Evolutionary conservation across 2,329 filamentous ascomycete genomes (phyloP).

Genomic region (Decorospora gaudefroyi): DNA sequence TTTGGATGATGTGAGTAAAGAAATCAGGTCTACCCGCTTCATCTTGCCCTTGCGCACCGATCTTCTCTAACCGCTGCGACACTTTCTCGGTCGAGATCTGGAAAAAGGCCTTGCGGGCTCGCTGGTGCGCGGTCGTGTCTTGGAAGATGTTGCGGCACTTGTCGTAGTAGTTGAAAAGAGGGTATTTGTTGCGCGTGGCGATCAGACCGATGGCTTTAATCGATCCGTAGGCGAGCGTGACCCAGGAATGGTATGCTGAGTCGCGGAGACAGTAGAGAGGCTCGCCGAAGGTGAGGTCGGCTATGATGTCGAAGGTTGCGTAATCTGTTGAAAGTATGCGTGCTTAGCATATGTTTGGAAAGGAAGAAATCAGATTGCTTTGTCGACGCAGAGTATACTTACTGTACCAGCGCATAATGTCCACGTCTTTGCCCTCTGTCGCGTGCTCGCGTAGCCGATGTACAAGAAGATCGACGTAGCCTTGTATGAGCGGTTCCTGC

Average conservation of each 20-base stretch:
- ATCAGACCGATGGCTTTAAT: conserved; percentile 18
- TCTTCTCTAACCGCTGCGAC: conserved; percentile 17
- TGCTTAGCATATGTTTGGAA: conserved; percentile 2
- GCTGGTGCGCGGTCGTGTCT: conserved; percentile 5
- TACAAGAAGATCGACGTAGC: conserved; percentile 50
- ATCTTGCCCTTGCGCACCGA: conserved; percentile 18
- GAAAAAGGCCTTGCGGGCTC: conserved; percentile 26
- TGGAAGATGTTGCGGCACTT: conserved; percentile 14
- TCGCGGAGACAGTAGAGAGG: conserved; percentile 40
- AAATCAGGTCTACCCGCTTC: conserved; percentile 30
- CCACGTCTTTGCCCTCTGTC: conserved; percentile 14
- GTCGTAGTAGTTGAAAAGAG: conserved; percentile 27
- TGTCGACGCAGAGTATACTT: not conserved
- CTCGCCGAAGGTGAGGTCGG: conserved; percentile 41
- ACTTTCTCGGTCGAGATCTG: conserved; percentile 23
- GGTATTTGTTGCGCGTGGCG: conserved; percentile 23
- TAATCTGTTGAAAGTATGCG: conserved; percentile 15
- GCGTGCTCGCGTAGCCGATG: conserved; percentile 36
- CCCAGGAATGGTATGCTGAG: conserved; percentile 37
- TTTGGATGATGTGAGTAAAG: conserved; percentile 33
- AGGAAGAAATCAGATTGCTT: too few relatives aligned
- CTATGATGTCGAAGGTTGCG: conserved; percentile 32
- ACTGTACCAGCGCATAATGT: conserved; percentile 41
- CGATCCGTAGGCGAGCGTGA: conserved; percentile 23
- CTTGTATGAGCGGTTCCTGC: conserved; percentile 49